Evolutionary conservation across 2,329 filamentous ascomycete species (phyloP).

Genomic region (Verticillium longisporum): DNA sequence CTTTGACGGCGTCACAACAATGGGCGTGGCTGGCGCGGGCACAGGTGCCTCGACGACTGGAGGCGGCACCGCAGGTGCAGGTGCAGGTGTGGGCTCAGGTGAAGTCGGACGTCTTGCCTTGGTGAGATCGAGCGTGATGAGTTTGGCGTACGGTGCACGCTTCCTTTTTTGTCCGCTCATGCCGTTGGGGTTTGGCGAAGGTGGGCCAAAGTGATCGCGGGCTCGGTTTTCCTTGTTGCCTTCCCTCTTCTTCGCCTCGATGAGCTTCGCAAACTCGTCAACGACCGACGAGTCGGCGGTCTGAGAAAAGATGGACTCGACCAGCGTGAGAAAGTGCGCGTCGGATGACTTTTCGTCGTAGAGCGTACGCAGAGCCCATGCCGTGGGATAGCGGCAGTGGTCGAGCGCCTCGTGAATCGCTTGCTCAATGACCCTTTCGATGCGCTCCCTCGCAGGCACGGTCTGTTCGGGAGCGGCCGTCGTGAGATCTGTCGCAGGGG

Average conservation of each 20-base stretch:
- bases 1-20: conserved; percentile 10
- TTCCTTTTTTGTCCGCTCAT: conserved; percentile 37
- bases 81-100: not conserved
- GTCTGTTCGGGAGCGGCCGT: not conserved
- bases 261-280: conserved; percentile 41
- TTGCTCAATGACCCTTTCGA: conserved; percentile 46
- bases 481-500: not conserved
- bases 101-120: not conserved
- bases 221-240: conserved; percentile 46
- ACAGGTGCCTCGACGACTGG: not conserved
- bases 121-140: conserved; percentile 34
- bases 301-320: conserved; percentile 52
- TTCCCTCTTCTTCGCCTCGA: conserved; percentile 49
- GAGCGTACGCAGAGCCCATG: conserved; percentile 52
- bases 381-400: conserved; percentile 52
- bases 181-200: conserved; percentile 30
- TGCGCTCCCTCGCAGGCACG: conserved; percentile 31
- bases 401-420: conserved; percentile 53
- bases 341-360: conserved; percentile 52
- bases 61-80: not conserved
- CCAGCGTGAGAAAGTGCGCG: conserved; percentile 45
- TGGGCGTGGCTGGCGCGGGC: not conserved
- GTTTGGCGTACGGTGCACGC: conserved; percentile 40
- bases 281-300: conserved; percentile 46
- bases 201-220: conserved; percentile 47